A percentile compares a stretch with the other conserved stretches of the same genome.
phyloP scores from a whole-genome alignment of 495 filamentous ascomycete genomes.

The Annulohypoxylon stygium region DNA sequence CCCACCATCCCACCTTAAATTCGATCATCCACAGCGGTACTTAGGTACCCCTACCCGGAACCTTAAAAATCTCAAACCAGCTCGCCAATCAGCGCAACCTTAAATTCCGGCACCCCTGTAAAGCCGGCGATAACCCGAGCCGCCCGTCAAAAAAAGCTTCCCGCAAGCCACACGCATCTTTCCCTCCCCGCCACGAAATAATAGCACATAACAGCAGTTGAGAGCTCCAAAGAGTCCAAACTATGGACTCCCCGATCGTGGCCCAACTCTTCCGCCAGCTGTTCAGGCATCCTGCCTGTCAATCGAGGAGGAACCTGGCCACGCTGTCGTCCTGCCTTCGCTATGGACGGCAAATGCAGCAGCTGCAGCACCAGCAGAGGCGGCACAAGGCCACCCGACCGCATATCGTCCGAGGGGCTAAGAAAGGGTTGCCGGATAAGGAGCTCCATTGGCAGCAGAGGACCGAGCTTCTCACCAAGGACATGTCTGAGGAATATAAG shows the following conservation, averaged over 20 bases:
- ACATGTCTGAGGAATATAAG: constrained; percentile 83
- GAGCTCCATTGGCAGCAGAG: constrained; percentile 85
- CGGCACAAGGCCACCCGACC: constrained; percentile 45
- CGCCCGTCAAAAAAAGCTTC: constrained; percentile 32
- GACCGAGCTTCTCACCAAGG: constrained; percentile 73
- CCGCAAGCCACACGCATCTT: not conserved
- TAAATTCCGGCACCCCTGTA: constrained; percentile 11
- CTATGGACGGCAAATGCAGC: constrained; percentile 51
- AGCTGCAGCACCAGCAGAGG: constrained; percentile 47
- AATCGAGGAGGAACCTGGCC: constrained; percentile 65
- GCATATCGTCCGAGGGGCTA: constrained; percentile 34
- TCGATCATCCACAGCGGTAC: not conserved
- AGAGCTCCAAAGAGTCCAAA: constrained; percentile 25
- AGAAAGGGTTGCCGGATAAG: constrained; percentile 37
- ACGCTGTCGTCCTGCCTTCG: constrained; percentile 57
- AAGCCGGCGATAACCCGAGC: constrained; percentile 37
- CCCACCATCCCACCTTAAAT: constrained; percentile 13
- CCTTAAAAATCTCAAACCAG: constrained; percentile 50
- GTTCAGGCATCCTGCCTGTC: constrained; percentile 79
- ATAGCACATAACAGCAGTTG: not conserved
- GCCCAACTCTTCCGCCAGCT: constrained; percentile 85
- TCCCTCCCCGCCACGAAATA: constrained; percentile 3
- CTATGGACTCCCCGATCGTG: constrained; percentile 87
- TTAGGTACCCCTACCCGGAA: not conserved
- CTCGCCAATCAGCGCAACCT: constrained; percentile 14